Evolutionary conservation across 129 eudicot species (phyloP), one percentile per base, ranked within the genome.

Genomic region (Helianthus tuberosus): DNA sequence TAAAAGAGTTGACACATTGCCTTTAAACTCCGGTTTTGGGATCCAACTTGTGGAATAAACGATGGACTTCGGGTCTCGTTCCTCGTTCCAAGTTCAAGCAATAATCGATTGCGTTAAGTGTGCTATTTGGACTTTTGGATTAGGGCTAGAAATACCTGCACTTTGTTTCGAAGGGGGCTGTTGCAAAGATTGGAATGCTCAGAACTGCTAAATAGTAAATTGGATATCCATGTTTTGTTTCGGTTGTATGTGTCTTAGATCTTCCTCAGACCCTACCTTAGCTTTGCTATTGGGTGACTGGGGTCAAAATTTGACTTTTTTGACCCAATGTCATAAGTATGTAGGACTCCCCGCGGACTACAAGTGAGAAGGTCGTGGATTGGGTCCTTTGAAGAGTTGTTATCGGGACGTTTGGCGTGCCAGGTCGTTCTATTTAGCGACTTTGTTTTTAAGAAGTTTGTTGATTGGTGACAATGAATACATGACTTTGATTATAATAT

Each of bases 321-420:
- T 77, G 17, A 60, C 47, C 20, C 91, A 86, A 52, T 74, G 78
- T 81, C 68, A 74, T 5, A 94, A 85, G 80, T 90, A 11, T 87
- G 86, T 66, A 91, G 92, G 71, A 75, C 79, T 64, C 74, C 85
- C 32, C 84, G 92, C 75, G 96, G 91, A 54, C 74, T 90, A 66
- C 85, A 91, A 53, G 89, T 86, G 43, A 91, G 96, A 85, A 87
- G 99, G 83, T 88, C 99, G 10, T 82, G 93, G 84, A 89, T 95
- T 72, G 97, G 99, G 68, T 95, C 99, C 20, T 95, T 95, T 77
- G 99, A 95, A 86, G 99, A 95, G 87, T 95, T 96, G n/a, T 85
- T 91, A 63, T 82, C 8, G 44, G 46, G 46, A 5, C 10, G 46
- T 41, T 41, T 41, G 9, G 46, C 10, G 8, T 95, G 70, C 91